Conservation (phyloP, 768 basidiomycete species). For the Rhizopogon sp. region DNA sequence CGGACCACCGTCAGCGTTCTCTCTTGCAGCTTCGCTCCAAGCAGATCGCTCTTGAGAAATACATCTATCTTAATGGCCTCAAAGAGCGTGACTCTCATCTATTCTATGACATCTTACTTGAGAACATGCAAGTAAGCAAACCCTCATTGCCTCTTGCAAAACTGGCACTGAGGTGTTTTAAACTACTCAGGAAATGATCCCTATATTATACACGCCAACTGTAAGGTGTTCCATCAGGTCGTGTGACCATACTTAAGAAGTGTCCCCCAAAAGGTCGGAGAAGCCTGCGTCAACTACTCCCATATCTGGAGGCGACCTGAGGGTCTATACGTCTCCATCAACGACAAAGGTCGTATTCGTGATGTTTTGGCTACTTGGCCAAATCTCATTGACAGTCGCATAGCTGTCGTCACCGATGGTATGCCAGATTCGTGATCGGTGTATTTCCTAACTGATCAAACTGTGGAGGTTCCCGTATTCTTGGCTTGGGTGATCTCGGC, state of each 20-base stretch:
- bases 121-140: constrained; percentile 49
- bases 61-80: constrained; percentile 64
- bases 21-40: constrained; percentile 57
- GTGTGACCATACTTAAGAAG: constrained; percentile 4
- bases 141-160: not conserved
- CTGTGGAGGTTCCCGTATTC: constrained; percentile 55
- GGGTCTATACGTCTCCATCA: constrained; percentile 57
- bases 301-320: constrained; percentile 65
- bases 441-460: constrained; percentile 5
- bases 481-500: constrained; percentile 54
- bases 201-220: constrained; percentile 74
- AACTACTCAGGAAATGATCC: constrained; percentile 45
- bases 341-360: constrained; percentile 61
- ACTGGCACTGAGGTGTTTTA: constrained; percentile 2
- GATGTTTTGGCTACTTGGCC: constrained; percentile 53
- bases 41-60: constrained; percentile 53
- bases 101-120: constrained; percentile 61
- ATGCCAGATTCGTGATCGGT: not conserved
- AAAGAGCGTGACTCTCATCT: constrained; percentile 58
- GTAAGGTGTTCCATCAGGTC: constrained; percentile 27
- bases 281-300: constrained; percentile 67
- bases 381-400: constrained; percentile 40
- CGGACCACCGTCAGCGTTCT: constrained; percentile 52
- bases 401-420: constrained; percentile 79
- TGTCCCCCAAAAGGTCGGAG: constrained; percentile 46